Conservation (phyloP, 257 asterid genomes). For the Ehretia macrophylla region DNA sequence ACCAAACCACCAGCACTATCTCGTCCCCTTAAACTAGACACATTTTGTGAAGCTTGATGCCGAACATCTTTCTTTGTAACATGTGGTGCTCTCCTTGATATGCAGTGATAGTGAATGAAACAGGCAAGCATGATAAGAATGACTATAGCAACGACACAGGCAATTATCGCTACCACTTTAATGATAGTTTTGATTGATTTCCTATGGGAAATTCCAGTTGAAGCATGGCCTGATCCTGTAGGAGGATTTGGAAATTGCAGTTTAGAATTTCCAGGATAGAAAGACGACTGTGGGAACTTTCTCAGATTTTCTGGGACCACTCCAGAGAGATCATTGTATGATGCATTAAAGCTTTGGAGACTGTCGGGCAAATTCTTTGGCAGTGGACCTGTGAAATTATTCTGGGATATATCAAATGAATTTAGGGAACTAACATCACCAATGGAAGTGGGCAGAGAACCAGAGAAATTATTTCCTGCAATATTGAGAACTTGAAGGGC, state of each 20-base stretch:
- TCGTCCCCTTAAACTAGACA: conserved; percentile 44
- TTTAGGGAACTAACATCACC: conserved; percentile 42
- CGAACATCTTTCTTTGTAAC: conserved; percentile 41
- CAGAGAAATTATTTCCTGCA: conserved; percentile 63
- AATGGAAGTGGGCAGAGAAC: conserved; percentile 64
- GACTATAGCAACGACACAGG: conserved; percentile 49
- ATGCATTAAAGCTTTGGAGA: conserved; percentile 76
- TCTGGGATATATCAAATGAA: conserved; percentile 57
- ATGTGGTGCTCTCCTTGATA: conserved; percentile 38
- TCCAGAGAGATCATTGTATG: conserved; percentile 77
- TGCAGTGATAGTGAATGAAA: conserved; percentile 39
- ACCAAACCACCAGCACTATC: conserved; percentile 39
- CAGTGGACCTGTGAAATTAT: conserved; percentile 63
- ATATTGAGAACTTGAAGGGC: conserved; percentile 54
- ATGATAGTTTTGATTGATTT: conserved; percentile 38
- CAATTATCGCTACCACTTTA: conserved; percentile 51
- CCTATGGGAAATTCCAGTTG: conserved; percentile 25
- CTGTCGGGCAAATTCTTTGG: conserved; percentile 55
- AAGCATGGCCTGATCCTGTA: conserved; percentile 41
- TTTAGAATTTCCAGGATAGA: conserved; percentile 81
- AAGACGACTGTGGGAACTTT: conserved; percentile 69
- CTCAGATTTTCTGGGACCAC: conserved; percentile 84
- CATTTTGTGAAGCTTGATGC: conserved; percentile 42
- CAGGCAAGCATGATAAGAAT: conserved; percentile 48
- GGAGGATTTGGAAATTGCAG: conserved; percentile 80